Evolutionary conservation across 495 filamentous ascomycete species (phyloP), one percentile per base, ranked within the genome.

Genomic region (Talaromyces nanjingensis): DNA sequence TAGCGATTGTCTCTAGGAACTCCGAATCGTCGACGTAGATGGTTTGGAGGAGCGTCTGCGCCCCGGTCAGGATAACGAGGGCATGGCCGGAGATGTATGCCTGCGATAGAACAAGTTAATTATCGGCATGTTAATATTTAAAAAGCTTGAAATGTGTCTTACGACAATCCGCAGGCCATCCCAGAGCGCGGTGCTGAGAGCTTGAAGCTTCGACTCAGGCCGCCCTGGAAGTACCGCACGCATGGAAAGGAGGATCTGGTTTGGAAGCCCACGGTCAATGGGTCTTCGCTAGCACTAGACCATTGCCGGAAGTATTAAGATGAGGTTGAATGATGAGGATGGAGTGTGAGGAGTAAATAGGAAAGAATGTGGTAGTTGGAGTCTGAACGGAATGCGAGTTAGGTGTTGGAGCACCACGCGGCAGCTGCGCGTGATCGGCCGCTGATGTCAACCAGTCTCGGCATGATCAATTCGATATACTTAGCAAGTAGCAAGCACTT

Each of bases 71-170:
- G 70, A 98, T 87, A 56, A 92, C 83, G 64, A 98, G 82, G 64
- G 91, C 89, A 74, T 88, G 89, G 65, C 94, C 93, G 64, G 90
- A 92, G 64, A 97, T 89, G 74, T 97, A 98, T 65, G 84, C 85
- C 91, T 96, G 69, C 55, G 18, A 22, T 33, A n/a, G 60, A 65
- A 47, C 59, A n/a, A 37, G 29, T 59, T 20, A 37, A 22, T 18
- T 16, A 34, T 9, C 16, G 25, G 20, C 11, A 5, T 49, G 18
- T 7, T 3, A 49, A 20, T 18, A 18, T 20, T 3, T 14, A 20
- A 14, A 14, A 56, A 24, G 29, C 29, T 37, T 25, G 16, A 0
- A 59, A 14, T 3, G 31, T 59, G 55, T 56, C 84, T 72, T 78
- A 97, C 93, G 73, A 94, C 87, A 66, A 97, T 80, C 63, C 91